Base-by-base conservation (phyloP, 257 asterid genomes). In the Scutellaria barbata region DNA sequence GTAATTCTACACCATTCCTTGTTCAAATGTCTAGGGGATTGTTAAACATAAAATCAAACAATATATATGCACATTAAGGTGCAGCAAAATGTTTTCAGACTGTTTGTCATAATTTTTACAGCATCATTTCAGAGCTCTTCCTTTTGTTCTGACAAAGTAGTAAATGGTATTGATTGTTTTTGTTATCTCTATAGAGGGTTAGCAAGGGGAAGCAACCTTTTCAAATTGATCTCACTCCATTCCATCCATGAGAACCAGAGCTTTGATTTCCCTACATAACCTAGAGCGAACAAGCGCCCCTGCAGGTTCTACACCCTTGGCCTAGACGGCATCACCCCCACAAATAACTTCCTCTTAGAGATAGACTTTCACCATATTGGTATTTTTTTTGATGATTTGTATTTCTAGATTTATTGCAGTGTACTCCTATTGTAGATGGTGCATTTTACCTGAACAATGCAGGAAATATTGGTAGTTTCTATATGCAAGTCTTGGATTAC, bases 151-250 rank as follows among this genome's bases (percentile, higher is more conserved):
- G 76, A 40, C 20, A 71, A 64, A 22, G 46, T 64, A 70, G 47
- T 54, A 74, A 42, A 4, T 61, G 8, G 11, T 33, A 72, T 53
- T 56, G 16, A n/a, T 64, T 41, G 59, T 42, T 81, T 46, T 42
- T 0, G 35, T 30, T 30, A 30, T 56, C 64, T 83, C 52, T 66
- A 61, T 66, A 94, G 99, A 86, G 86, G 81, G 92, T 85, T 74
- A 91, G 88, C 93, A 91, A 91, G 81, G 97, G 98, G 69, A 91
- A 91, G 86, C 69, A 91, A 62, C 88, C 75, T 3, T 89, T 84
- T 61, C 73, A 85, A 71, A 89, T 91, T 67, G 97, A 94, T 79
- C 95, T 94, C 84, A 84, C 96, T 66, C 99, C 96, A 3, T 86
- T 79, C 77, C 70, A 73, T 25, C 42, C 76, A 45, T 85, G 76